These are phyloP conservation scores for Uncinocarpus reesii DNA, from an alignment of 2,329 filamentous ascomycete species.

Conservation along the genomic window DNA sequence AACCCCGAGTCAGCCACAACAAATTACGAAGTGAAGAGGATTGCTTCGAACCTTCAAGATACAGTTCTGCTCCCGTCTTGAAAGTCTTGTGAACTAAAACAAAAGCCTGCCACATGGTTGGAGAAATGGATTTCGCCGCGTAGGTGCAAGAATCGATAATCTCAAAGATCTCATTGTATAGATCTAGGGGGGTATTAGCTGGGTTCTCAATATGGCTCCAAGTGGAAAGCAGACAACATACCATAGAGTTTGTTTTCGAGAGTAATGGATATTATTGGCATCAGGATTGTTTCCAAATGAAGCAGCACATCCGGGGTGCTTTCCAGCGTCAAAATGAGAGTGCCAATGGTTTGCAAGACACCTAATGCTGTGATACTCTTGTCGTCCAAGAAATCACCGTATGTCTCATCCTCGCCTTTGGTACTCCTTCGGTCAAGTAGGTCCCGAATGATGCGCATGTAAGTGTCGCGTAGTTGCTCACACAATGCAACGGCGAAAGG, in stretches of 20 bases:
- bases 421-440: slow-evolving; percentile 74
- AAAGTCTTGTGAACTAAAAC: slow-evolving; percentile 94
- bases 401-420: slow-evolving; percentile 63
- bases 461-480: slow-evolving; percentile 91
- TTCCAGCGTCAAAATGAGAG: slow-evolving; percentile 89
- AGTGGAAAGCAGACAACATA: slow-evolving; percentile 26
- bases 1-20: slow-evolving; percentile 13
- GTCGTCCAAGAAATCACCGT: slow-evolving; percentile 87
- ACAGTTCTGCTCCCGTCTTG: slow-evolving; percentile 92
- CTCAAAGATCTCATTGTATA: slow-evolving; percentile 98
- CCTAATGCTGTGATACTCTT: slow-evolving; percentile 97
- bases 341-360: slow-evolving; percentile 94
- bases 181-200: slow-evolving; percentile 43
- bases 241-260: slow-evolving; percentile 95
- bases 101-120: slow-evolving; percentile 97
- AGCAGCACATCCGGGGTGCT: slow-evolving; percentile 91
- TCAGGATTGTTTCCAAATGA: slow-evolving; percentile 88
- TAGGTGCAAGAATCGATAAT: slow-evolving; percentile 99
- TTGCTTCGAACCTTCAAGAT: slow-evolving; percentile 56
- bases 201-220: background rate
- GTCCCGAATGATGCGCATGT: slow-evolving; percentile 84
- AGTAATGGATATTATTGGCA: slow-evolving; percentile 93
- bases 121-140: slow-evolving; percentile 86
- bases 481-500: slow-evolving; percentile 94
- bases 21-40: background rate